Evolutionary conservation across 2,329 filamentous ascomycete genomes (phyloP), one percentile per base, ranked within the genome.

Genomic region (Magnaporthiopsis incrustans): DNA sequence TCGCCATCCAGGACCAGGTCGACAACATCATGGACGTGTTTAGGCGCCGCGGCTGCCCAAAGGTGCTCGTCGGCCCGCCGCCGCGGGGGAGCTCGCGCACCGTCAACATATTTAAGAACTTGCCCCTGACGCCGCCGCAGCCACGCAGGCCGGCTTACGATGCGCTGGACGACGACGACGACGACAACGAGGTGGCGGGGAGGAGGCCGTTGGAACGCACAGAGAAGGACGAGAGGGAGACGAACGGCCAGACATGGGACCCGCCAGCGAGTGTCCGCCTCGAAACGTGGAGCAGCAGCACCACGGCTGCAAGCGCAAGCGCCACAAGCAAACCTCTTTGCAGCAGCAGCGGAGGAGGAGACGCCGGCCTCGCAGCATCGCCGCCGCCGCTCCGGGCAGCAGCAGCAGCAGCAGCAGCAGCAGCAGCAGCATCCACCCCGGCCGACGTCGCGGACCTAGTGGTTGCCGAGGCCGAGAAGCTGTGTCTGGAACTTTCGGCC

Each of bases 401-500:
- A 15, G n/a, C n/a, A n/a, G n/a, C n/a, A n/a, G 14, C 1, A 14
- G 3, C 22, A 6, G 18, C 18, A n/a, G 44, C 44, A 11, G 44
- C 44, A n/a, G 44, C 60, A 15, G 61, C 27, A 32, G 44, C 60
- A 15, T 35, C 33, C 11, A 5, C 33, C 3, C 18, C 61, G 27
- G 18, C 26, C 4, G 61, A 57, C 44, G n/a, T 57, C 11, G 27
- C 61, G 30, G 50, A 33, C 18, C 61, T 62, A 14, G 61, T 76
- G 22, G 70, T 72, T 1, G 35, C 57, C 14, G 72, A 74, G 57
- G 73, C 74, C 14, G 71, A 81, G 59, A 77, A 77, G 66, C 72
- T 88, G 4, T 81, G 81, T 56, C 73, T 76, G 25, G 80, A 83
- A 66, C 72, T 89, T 50, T 77, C 79, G 6, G 74, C 74, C 6